Evolutionary conservation across 2,329 filamentous ascomycete genomes (phyloP).

Genomic region (Chalaropsis thielavioides): DNA sequence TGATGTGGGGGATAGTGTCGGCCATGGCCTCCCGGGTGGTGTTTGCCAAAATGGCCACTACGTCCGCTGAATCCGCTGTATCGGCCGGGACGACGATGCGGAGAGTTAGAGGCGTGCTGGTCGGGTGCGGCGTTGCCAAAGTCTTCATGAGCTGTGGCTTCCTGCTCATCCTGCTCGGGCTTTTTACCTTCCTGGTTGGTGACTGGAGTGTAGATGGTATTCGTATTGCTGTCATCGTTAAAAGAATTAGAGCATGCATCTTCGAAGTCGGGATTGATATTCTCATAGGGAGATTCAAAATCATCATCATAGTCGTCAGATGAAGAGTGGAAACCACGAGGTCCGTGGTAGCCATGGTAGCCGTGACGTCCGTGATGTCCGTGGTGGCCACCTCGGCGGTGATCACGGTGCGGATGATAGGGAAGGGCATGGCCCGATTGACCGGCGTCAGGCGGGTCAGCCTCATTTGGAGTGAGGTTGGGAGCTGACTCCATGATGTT

Average conservation of each 20-base stretch:
- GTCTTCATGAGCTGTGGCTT: slow-evolving; percentile 3
- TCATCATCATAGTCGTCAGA: not conserved
- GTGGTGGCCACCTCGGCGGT: no score
- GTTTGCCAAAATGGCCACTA: slow-evolving; percentile 18
- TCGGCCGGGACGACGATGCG: slow-evolving; percentile 21
- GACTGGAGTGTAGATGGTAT: not conserved
- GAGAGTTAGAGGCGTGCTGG: slow-evolving; percentile 22
- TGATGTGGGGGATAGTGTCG: not conserved
- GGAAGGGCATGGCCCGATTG: no score
- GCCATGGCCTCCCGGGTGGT: slow-evolving; percentile 10
- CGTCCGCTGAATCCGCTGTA: slow-evolving; percentile 17
- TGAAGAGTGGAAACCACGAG: not conserved
- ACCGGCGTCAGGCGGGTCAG: no score
- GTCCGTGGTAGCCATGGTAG: not conserved
- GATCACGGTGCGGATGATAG: no score
- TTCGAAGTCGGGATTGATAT: not conserved
- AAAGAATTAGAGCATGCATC: not conserved
- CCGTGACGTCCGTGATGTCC: not conserved
- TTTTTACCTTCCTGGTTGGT: not conserved
- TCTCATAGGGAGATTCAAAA: not conserved
- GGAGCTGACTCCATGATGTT: no score
- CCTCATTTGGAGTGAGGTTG: no score
- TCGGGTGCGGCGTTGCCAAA: slow-evolving; percentile 16
- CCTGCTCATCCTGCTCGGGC: not conserved
- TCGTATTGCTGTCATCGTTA: not conserved